phyloP scores from a whole-genome alignment of 1,284 basidiomycete species.

The Limonomyces culmigenus region DNA sequence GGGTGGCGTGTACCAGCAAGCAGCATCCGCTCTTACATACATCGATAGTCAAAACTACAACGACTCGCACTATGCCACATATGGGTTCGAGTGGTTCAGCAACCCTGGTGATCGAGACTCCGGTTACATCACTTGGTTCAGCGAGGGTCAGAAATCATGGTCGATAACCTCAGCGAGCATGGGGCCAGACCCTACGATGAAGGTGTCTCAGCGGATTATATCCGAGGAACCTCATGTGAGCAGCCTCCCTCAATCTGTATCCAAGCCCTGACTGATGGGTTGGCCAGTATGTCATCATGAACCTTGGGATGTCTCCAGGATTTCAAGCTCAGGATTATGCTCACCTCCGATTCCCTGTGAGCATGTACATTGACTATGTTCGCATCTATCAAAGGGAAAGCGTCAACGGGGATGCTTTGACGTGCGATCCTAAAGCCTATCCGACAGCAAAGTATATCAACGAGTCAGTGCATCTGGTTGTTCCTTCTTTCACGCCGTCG shows the following conservation, averaged over 20 bases:
- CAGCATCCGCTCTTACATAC: conserved; percentile 46
- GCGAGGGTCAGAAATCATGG: conserved; percentile 45
- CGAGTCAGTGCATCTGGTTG: conserved; percentile 11
- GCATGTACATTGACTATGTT: conserved; percentile 65
- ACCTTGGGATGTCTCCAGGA: conserved; percentile 51
- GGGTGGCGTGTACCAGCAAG: conserved; percentile 70
- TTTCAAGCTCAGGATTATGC: conserved; percentile 57
- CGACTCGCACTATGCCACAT: conserved; percentile 32
- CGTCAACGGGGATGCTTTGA: conserved; percentile 28
- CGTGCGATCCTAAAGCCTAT: conserved; percentile 43
- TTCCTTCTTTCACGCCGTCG: conserved; percentile 1
- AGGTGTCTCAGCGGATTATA: conserved; percentile 48
- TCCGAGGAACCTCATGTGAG: conserved; percentile 66
- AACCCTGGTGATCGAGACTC: conserved; percentile 40
- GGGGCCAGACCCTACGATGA: conserved; percentile 33
- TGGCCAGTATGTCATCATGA: conserved; percentile 52
- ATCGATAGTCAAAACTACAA: conserved; percentile 38
- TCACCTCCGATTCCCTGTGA: conserved; percentile 46
- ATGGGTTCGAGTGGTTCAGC: conserved; percentile 64
- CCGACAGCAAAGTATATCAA: conserved; percentile 36
- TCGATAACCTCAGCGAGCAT: conserved; percentile 41
- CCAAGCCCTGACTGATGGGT: conserved; percentile 1
- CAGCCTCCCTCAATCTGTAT: neutral
- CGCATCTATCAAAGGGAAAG: conserved; percentile 61
- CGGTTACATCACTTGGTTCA: conserved; percentile 64